Evolutionary conservation across 371 early-diverging fungal genomes (phyloP).

Genomic region (Rhizopus stolonifer): DNA sequence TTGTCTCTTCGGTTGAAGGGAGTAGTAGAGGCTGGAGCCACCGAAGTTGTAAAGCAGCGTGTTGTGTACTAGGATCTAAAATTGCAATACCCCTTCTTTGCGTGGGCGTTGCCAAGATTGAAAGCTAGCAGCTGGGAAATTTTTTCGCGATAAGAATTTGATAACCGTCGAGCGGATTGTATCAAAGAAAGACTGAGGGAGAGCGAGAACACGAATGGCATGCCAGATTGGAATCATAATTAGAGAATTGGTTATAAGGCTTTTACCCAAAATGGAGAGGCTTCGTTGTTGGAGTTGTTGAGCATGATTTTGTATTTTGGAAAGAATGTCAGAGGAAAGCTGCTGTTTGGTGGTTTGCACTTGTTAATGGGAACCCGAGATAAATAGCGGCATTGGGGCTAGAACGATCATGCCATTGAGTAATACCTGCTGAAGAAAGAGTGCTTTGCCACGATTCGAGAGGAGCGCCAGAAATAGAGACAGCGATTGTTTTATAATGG

Average conservation of each 20-base stretch:
- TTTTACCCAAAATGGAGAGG: conserved; percentile 19
- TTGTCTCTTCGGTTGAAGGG: too few relatives aligned
- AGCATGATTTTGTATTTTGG: conserved; percentile 1
- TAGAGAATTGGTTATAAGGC: conserved; percentile 16
- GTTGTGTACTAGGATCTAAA: too few relatives aligned
- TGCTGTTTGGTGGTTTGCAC: too few relatives aligned
- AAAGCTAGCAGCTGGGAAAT: too few relatives aligned
- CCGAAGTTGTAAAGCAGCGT: too few relatives aligned
- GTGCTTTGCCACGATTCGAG: background rate
- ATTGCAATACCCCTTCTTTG: background rate
- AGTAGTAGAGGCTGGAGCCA: too few relatives aligned
- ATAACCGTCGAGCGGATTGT: too few relatives aligned
- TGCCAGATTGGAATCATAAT: conserved; percentile 23
- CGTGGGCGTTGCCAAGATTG: too few relatives aligned
- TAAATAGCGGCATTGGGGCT: conserved; percentile 6
- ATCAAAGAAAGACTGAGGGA: background rate
- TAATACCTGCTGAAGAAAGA: background rate
- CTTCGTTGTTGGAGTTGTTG: too few relatives aligned
- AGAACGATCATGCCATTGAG: conserved; percentile 10
- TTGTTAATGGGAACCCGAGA: conserved; percentile 17
- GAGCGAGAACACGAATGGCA: conserved; percentile 5
- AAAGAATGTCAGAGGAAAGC: background rate
- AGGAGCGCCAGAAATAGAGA: conserved; percentile 9
- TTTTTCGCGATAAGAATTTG: too few relatives aligned
- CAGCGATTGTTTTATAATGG: conserved; percentile 7